Evolutionary conservation across 23 red algal species (phyloP).

Genomic region (Gracilariopsis chorda): DNA sequence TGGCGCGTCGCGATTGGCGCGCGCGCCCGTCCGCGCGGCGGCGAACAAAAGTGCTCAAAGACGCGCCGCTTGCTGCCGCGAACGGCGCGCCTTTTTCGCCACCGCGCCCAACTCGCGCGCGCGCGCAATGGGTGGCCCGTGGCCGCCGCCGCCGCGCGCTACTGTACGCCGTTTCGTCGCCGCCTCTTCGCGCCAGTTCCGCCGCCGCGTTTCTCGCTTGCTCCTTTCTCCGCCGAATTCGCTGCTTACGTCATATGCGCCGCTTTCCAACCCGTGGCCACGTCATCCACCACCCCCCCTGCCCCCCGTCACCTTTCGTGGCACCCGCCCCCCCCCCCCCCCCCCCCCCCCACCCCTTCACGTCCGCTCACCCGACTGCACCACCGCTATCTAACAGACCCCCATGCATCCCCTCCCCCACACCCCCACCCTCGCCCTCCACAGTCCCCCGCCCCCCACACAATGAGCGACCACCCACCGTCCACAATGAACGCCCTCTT

Average conservation of each 20-base stretch:
- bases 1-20: background rate
- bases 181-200: background rate
- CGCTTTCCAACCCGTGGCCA: too few relatives aligned
- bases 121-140: background rate
- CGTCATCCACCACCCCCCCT: too few relatives aligned
- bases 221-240: too few relatives aligned
- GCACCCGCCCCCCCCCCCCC: background rate
- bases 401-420: background rate
- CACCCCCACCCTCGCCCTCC: too few relatives aligned
- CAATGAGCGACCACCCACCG: background rate
- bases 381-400: background rate
- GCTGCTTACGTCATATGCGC: too few relatives aligned
- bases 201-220: background rate
- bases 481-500: background rate
- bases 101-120: too few relatives aligned
- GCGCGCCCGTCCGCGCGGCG: too few relatives aligned
- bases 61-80: background rate
- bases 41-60: too few relatives aligned
- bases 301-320: too few relatives aligned
- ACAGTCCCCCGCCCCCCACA: too few relatives aligned
- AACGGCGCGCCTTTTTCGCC: too few relatives aligned
- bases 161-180: background rate
- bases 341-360: background rate
- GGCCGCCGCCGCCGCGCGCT: background rate
- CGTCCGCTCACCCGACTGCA: background rate